phyloP scores from a whole-genome alignment of 495 filamentous ascomycete genomes.

The Annulohypoxylon maeteangense region DNA sequence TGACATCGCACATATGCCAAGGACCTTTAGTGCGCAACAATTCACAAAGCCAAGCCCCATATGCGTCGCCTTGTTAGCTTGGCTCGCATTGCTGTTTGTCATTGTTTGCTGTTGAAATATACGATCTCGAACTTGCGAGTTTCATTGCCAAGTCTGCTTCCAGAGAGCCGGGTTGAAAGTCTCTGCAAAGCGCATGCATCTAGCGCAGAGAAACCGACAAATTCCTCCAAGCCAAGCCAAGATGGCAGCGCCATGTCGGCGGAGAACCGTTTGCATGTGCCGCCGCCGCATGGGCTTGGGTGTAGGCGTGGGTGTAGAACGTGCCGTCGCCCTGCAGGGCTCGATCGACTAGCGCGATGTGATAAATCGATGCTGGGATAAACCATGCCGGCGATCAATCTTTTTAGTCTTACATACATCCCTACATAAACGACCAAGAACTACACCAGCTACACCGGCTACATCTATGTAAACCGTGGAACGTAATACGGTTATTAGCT shows the following conservation, averaged over 20 bases:
- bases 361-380: slow-evolving; percentile 33
- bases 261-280: slow-evolving; percentile 30
- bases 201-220: slow-evolving; percentile 13
- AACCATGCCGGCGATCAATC: slow-evolving; percentile 42
- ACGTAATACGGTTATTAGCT: slow-evolving; percentile 20
- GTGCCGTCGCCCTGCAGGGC: slow-evolving; percentile 30
- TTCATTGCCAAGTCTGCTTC: slow-evolving; percentile 47
- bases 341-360: slow-evolving; percentile 36
- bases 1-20: slow-evolving; percentile 45
- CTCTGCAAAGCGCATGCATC: slow-evolving; percentile 44
- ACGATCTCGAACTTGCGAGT: slow-evolving; percentile 37
- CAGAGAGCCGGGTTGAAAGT: slow-evolving; percentile 41
- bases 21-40: slow-evolving; percentile 29
- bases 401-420: slow-evolving; percentile 36
- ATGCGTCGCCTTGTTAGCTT: slow-evolving; percentile 27
- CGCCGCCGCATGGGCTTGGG: background rate
- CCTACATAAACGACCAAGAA: slow-evolving; percentile 9
- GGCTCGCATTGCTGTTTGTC: slow-evolving; percentile 39
- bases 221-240: slow-evolving; percentile 35
- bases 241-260: slow-evolving; percentile 29
- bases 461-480: slow-evolving; percentile 6
- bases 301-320: slow-evolving; percentile 5
- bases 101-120: slow-evolving; percentile 32
- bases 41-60: slow-evolving; percentile 37
- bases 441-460: background rate